phyloP scores from a whole-genome alignment of 2,329 filamentous ascomycete genomes.

The Aspergillus puulaauensis region DNA sequence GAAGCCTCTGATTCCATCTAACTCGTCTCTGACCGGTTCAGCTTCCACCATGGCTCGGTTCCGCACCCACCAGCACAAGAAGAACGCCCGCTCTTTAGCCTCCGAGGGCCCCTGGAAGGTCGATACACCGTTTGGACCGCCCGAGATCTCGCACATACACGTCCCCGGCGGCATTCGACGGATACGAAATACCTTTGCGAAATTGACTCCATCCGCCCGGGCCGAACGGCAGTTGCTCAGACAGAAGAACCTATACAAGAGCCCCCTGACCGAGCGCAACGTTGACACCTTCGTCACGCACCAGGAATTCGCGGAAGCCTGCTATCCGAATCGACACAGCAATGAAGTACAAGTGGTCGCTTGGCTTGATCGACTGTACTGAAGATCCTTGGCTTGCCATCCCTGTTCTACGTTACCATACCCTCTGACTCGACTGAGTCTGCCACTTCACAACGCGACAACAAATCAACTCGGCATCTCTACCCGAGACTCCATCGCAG shows the following conservation, averaged over 20 bases:
- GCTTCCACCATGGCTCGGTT: conserved; percentile 14
- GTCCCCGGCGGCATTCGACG: conserved; percentile 31
- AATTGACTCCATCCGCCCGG: conserved; percentile 31
- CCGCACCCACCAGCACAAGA: conserved; percentile 23
- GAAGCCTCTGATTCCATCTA: conserved; percentile 10
- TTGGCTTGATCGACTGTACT: conserved; percentile 73
- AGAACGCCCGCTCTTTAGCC: conserved; percentile 21
- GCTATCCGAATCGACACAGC: conserved; percentile 55
- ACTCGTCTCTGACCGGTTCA: background rate
- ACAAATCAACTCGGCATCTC: background rate
- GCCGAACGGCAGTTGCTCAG: conserved; percentile 37
- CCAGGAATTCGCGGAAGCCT: conserved; percentile 51
- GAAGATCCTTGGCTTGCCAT: conserved; percentile 29
- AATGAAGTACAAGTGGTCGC: conserved; percentile 69
- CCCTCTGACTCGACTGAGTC: background rate
- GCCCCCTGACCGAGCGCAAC: conserved; percentile 37
- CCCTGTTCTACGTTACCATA: background rate
- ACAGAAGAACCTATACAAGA: conserved; percentile 36
- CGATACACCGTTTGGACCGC: conserved; percentile 33
- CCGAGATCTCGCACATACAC: conserved; percentile 28
- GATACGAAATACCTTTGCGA: conserved; percentile 36
- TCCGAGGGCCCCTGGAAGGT: conserved; percentile 32
- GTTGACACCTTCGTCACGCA: conserved; percentile 35
- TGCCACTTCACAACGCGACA: background rate
- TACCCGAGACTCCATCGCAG: conserved; percentile 8